Evolutionary conservation across 805 yeast species (phyloP), one percentile per base, ranked within the genome.

Genomic region (Sugiyamaella chiloensis): DNA sequence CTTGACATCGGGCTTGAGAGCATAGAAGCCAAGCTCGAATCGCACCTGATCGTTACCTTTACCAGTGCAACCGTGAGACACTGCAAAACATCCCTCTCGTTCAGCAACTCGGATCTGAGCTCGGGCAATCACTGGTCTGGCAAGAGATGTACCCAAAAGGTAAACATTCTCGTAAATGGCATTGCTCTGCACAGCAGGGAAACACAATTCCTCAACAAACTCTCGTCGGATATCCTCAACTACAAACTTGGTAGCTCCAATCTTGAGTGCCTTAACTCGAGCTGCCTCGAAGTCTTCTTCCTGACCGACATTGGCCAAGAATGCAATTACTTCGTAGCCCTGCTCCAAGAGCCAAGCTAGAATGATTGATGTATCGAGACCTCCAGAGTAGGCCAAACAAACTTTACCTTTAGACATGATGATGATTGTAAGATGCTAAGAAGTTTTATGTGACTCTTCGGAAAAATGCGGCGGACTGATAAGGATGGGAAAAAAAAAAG

Each of bases 31-130:
- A 53, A 93, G 77, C 74, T 93, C 99, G 68, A 93, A 93, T 73
- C 99, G 85, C 57, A 93, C 97, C 75, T 93, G 99, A 72, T 93
- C 99, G 69, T 93, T 93, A 74, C 99, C 99, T 76, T 93, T 93
- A 75, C 99, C 99, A 59, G 99, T 93, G 75, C 99, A 93, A 56
- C 99, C 99, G 71, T 93, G 99, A 42, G 96, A 82, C 42, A 93
- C 99, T 46, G 98, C 98, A 62, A 91, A 89, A 78, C 99, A 93
- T 56, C 97, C 97, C 71, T 93, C 95, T 63, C 86, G 79, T 74
- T 89, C 95, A 54, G 99, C 99, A 56, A 88, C 97, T 63, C 85
- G 79, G 68, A 93, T 93, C 75, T 93, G 99, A 44, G 99, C 99
- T 73, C 90, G 83, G 48, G 99, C 96, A 70, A 93, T 93, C 49